Conservation (phyloP, 108 stramenopile genomes). For the Nannochloropsis salina region DNA sequence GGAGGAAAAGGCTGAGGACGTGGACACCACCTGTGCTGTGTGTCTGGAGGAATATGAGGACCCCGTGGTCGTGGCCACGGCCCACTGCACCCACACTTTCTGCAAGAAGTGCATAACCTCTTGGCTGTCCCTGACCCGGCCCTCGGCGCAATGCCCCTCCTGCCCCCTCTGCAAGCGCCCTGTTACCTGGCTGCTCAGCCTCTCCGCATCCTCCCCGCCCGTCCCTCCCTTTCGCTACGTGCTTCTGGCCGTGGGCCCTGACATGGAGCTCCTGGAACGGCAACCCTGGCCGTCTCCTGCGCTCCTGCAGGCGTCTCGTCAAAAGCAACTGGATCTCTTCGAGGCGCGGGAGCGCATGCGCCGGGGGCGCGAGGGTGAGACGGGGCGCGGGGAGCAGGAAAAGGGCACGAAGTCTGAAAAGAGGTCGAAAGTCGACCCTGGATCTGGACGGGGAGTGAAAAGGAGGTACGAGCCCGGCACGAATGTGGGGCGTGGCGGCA, state of each 20-base stretch:
- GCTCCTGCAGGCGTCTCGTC: not conserved
- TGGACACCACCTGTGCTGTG: not conserved
- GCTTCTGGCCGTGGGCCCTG: not conserved
- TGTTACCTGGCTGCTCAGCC: not conserved
- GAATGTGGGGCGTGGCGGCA: not conserved
- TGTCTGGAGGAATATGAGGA: not conserved
- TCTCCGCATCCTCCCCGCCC: not conserved
- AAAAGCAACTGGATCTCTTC: slow-evolving; percentile 10
- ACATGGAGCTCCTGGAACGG: slow-evolving; percentile 2
- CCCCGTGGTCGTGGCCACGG: not conserved
- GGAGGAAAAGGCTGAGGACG: not conserved
- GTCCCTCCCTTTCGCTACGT: slow-evolving; percentile 10
- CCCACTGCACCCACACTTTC: slow-evolving; percentile 17
- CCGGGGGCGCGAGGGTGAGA: not conserved
- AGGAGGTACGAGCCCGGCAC: not conserved
- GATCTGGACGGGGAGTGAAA: not conserved
- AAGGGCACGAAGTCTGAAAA: not conserved
- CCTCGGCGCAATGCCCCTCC: not conserved
- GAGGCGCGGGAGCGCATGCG: not conserved
- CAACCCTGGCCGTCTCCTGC: not conserved
- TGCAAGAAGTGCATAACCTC: not conserved
- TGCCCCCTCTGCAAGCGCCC: not conserved
- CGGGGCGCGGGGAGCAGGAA: not conserved
- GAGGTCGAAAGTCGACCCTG: not conserved
- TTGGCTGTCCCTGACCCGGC: not conserved